These are phyloP conservation scores for Saccharomycopsis crataegensis DNA, from an alignment of 1,139 yeast species.

Conservation along the genomic window DNA sequence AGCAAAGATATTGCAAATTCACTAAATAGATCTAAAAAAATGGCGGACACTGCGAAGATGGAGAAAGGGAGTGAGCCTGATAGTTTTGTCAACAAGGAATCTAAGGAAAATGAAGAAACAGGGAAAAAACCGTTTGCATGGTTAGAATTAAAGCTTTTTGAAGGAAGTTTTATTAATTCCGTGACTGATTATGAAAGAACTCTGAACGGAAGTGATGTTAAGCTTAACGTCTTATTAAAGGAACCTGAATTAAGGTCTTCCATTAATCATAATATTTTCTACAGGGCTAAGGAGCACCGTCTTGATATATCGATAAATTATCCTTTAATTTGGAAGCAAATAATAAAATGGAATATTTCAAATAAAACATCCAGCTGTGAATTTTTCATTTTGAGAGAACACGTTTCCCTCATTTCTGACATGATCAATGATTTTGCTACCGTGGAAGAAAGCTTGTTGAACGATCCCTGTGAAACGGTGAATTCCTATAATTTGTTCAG, in stretches of 20 bases:
- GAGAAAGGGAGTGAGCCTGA: neutral
- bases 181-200: slow-evolving; percentile 49
- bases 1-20: slow-evolving; percentile 53
- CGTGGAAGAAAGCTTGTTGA: slow-evolving; percentile 46
- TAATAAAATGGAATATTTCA: slow-evolving; percentile 58
- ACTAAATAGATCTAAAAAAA: neutral
- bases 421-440: slow-evolving; percentile 68
- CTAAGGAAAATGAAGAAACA: neutral
- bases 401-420: slow-evolving; percentile 67
- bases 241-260: slow-evolving; percentile 69
- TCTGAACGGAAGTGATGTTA: slow-evolving; percentile 53
- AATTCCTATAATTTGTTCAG: slow-evolving; percentile 66
- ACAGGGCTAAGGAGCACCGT: slow-evolving; percentile 54
- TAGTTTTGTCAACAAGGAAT: neutral
- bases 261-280: slow-evolving; percentile 78
- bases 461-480: slow-evolving; percentile 12
- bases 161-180: slow-evolving; percentile 43
- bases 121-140: slow-evolving; percentile 71
- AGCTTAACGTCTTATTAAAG: slow-evolving; percentile 40
- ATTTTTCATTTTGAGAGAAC: slow-evolving; percentile 75
- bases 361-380: slow-evolving; percentile 47
- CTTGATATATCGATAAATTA: slow-evolving; percentile 52
- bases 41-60: neutral
- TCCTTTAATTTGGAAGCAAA: slow-evolving; percentile 80
- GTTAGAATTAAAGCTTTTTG: slow-evolving; percentile 65